A percentile compares a stretch with the other conserved stretches of the same genome.
These are phyloP conservation scores for Extremus antarcticus DNA, from an alignment of 495 filamentous ascomycete genomes.

Conservation along the genomic window DNA sequence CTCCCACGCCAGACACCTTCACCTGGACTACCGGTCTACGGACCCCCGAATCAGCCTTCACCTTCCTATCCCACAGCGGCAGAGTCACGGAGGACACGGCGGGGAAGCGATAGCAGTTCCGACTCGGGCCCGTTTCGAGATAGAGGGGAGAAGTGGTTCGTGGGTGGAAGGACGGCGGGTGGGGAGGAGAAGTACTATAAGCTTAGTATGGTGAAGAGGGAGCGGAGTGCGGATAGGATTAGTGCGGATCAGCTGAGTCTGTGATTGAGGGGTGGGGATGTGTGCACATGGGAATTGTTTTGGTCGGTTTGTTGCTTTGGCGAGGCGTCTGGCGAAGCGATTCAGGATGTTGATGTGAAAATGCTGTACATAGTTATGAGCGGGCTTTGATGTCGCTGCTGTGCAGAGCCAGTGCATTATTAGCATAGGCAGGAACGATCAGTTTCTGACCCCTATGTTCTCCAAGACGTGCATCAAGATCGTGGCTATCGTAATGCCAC, in stretches of 20 bases:
- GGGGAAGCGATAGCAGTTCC: conserved; percentile 68
- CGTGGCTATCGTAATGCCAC: too few relatives aligned
- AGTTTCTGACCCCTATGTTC: too few relatives aligned
- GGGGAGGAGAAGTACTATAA: conserved; percentile 86
- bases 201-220: conserved; percentile 49
- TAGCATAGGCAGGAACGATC: too few relatives aligned
- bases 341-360: too few relatives aligned
- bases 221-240: conserved; percentile 46
- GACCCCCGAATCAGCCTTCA: conserved; percentile 14
- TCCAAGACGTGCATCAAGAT: too few relatives aligned
- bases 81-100: conserved; percentile 38
- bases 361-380: too few relatives aligned
- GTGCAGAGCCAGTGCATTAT: too few relatives aligned
- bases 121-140: conserved; percentile 61
- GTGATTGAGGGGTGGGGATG: conserved; percentile 23
- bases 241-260: conserved; percentile 55
- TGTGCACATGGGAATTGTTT: background rate
- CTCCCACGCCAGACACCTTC: conserved; percentile 26
- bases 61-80: conserved; percentile 26
- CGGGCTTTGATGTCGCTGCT: too few relatives aligned
- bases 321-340: background rate
- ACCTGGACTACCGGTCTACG: conserved; percentile 16
- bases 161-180: conserved; percentile 71
- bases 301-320: background rate
- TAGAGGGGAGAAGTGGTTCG: conserved; percentile 81